Conservation (phyloP, 257 asterid genomes). For the Echites panduratus region DNA sequence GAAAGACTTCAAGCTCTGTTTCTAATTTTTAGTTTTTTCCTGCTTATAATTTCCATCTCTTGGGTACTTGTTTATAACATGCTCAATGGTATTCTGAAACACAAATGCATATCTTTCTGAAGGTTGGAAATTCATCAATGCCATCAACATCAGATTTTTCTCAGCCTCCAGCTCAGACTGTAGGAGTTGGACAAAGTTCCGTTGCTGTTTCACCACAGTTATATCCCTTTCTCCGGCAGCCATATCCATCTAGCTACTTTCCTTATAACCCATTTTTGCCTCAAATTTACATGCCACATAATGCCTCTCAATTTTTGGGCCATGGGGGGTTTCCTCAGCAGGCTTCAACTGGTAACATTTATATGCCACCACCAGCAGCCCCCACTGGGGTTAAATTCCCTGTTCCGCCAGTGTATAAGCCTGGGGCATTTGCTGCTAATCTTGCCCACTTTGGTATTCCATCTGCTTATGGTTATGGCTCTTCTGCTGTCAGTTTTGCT, state of each 20-base stretch:
- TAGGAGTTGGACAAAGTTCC: conserved; percentile 36
- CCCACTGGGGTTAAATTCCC: conserved; percentile 43
- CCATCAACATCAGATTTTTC: conserved; percentile 33
- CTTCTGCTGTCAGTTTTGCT: conserved; percentile 37
- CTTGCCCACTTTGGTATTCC: conserved; percentile 41
- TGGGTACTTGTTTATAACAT: not conserved
- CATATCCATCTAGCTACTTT: conserved; percentile 51
- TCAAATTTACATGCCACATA: conserved; percentile 47
- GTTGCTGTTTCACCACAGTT: conserved; percentile 39
- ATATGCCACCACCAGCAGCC: conserved; percentile 37
- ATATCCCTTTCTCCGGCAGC: conserved; percentile 41
- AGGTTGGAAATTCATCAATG: conserved; percentile 39
- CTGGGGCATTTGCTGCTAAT: conserved; percentile 35
- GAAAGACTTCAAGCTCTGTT: too few species aligned
- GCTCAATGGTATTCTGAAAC: conserved; percentile 14
- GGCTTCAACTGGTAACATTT: conserved; percentile 37
- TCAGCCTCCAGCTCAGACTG: conserved; percentile 31
- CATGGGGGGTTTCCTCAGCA: conserved; percentile 53
- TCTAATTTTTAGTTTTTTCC: too few species aligned
- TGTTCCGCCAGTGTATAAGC: conserved; percentile 34
- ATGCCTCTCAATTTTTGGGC: conserved; percentile 42
- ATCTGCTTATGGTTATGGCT: conserved; percentile 39
- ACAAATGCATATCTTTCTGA: conserved; percentile 16
- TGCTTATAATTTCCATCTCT: too few species aligned
- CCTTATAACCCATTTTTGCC: conserved; percentile 50